Evolutionary conservation across 805 yeast species (phyloP).

Genomic region (Metschnikowia koreensis): DNA sequence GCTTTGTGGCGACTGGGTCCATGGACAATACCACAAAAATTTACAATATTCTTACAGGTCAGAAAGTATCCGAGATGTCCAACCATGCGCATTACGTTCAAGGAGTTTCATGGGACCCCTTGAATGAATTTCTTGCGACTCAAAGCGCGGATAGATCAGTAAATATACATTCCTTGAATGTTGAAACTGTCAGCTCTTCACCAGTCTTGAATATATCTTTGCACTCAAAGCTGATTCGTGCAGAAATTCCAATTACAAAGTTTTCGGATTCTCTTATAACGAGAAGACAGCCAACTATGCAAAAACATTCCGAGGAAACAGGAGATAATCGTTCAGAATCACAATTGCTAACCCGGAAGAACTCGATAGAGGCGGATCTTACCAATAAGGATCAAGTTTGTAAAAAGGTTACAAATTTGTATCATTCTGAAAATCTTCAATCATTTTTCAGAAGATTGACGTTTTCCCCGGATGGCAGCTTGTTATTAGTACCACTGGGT

Average conservation of each 20-base stretch:
- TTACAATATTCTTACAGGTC: constrained; percentile 57
- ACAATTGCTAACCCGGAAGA: background rate
- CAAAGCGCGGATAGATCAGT: constrained; percentile 89
- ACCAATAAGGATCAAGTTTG: background rate
- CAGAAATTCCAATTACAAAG: constrained; percentile 47
- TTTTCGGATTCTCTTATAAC: background rate
- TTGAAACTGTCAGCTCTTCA: background rate
- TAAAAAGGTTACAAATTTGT: constrained; percentile 36
- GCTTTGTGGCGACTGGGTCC: constrained; percentile 78
- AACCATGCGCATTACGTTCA: constrained; percentile 90
- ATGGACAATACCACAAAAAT: constrained; percentile 85
- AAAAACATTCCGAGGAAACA: background rate
- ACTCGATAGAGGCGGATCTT: constrained; percentile 4
- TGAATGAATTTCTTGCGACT: constrained; percentile 70
- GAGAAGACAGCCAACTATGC: background rate
- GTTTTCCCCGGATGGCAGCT: constrained; percentile 87
- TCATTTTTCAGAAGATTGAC: constrained; percentile 85
- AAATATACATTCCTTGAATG: constrained; percentile 38
- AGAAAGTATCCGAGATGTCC: constrained; percentile 54
- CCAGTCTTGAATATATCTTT: constrained; percentile 33
- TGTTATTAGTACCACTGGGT: constrained; percentile 76
- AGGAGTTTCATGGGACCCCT: constrained; percentile 96
- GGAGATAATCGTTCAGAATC: background rate
- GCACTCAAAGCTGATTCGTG: constrained; percentile 48
- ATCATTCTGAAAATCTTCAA: constrained; percentile 83